These are phyloP conservation scores for Bretschneidera sinensis DNA, from an alignment of 345 rosid genomes.

Conservation along the genomic window DNA sequence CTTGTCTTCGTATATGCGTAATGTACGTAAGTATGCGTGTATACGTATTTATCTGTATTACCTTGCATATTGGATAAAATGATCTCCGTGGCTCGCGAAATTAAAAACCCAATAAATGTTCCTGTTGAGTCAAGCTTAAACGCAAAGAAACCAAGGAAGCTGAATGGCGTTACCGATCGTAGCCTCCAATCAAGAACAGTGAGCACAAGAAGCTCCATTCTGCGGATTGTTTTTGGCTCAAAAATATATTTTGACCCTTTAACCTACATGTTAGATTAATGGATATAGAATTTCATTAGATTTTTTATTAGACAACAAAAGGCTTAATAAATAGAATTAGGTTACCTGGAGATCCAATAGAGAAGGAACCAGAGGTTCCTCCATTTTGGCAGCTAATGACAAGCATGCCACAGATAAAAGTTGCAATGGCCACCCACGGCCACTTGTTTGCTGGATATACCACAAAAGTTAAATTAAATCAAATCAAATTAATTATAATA, in stretches of 20 bases:
- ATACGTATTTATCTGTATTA: conserved; percentile 15
- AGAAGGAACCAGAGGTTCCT: conserved; percentile 88
- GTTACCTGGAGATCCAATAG: conserved; percentile 88
- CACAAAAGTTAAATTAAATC: background rate
- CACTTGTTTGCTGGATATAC: conserved; percentile 43
- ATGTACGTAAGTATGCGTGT: background rate
- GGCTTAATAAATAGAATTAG: background rate
- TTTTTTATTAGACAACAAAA: background rate
- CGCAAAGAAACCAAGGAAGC: conserved; percentile 78
- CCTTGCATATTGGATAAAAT: conserved; percentile 83
- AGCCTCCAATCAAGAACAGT: conserved; percentile 87
- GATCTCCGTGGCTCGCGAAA: conserved; percentile 65
- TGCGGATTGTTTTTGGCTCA: conserved; percentile 73
- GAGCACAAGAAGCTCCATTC: conserved; percentile 94
- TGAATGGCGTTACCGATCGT: conserved; percentile 84
- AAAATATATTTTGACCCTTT: conserved; percentile 71
- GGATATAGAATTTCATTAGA: no score
- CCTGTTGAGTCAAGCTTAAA: conserved; percentile 78
- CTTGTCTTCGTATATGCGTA: no score
- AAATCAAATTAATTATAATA: background rate
- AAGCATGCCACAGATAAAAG: conserved; percentile 87
- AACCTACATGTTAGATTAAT: conserved; percentile 30
- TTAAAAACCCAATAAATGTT: conserved; percentile 48
- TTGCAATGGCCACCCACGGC: conserved; percentile 97
- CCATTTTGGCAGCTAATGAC: conserved; percentile 98